A percentile compares a stretch with the other conserved stretches of the same genome.
Conservation (phyloP, 768 basidiomycete species). For the Pilatotrama ljubarskyi region DNA sequence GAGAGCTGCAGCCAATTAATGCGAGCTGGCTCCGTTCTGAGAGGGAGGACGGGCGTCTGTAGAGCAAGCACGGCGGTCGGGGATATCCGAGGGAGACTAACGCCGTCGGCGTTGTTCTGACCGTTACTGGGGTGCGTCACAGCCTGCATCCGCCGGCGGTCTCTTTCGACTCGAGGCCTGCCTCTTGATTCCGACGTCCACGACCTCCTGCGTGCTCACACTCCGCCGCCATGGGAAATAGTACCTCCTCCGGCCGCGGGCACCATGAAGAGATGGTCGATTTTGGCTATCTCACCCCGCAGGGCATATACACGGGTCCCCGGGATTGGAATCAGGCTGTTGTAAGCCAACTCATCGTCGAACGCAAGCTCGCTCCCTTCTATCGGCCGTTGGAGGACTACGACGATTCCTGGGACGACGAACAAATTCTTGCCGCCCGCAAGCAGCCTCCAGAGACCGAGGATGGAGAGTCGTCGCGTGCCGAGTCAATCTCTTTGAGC, state of each 20-base stretch:
- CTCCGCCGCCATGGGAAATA: slow-evolving; percentile 68
- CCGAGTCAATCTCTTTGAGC: slow-evolving; percentile 39
- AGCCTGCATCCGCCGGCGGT: slow-evolving; percentile 14
- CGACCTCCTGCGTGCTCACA: not conserved
- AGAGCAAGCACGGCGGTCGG: not conserved
- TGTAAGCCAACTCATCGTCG: slow-evolving; percentile 85
- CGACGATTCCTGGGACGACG: slow-evolving; percentile 85
- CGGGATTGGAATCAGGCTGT: slow-evolving; percentile 89
- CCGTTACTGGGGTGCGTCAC: slow-evolving; percentile 16
- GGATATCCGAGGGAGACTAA: slow-evolving; percentile 1
- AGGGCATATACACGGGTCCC: slow-evolving; percentile 82
- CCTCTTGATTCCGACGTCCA: slow-evolving; percentile 12
- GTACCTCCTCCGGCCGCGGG: slow-evolving; percentile 67
- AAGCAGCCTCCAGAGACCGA: slow-evolving; percentile 62
- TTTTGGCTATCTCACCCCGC: slow-evolving; percentile 76
- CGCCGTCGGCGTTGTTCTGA: slow-evolving; percentile 1
- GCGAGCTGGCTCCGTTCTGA: too few species aligned
- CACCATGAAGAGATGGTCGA: slow-evolving; percentile 85
- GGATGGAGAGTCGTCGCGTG: slow-evolving; percentile 45
- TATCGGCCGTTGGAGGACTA: slow-evolving; percentile 96
- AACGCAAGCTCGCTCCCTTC: slow-evolving; percentile 90
- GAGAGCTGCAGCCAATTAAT: too few species aligned
- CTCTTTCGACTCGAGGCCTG: slow-evolving; percentile 8
- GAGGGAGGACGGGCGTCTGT: not conserved
- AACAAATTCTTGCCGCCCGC: slow-evolving; percentile 79